Percentiles rank a stretch among this genome's conserved stretches.
These are phyloP conservation scores for Esteya vermicola DNA, from an alignment of 2,329 filamentous ascomycete species.

Conservation along the genomic window DNA sequence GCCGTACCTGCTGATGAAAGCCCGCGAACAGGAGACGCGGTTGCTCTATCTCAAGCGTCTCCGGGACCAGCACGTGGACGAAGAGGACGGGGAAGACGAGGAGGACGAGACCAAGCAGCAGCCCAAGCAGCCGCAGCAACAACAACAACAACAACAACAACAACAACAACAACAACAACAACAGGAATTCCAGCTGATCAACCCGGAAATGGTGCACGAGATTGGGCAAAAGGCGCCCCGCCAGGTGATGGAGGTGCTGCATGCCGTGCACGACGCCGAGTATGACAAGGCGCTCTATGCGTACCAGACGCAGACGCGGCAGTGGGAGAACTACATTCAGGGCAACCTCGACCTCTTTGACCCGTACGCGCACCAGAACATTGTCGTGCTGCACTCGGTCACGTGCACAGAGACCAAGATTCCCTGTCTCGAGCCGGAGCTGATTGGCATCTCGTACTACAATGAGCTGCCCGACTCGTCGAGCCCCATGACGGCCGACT, in stretches of 20 bases:
- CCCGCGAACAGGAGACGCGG: conserved; percentile 77
- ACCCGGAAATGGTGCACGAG: conserved; percentile 87
- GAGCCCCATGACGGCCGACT: conserved; percentile 65
- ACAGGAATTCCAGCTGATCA: conserved; percentile 81
- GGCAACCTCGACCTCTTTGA: conserved; percentile 84
- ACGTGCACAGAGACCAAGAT: conserved; percentile 91
- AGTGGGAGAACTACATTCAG: conserved; percentile 92
- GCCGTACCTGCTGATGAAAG: conserved; percentile 83
- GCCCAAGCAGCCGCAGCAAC: too few species aligned
- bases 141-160: too few species aligned
- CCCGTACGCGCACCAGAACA: conserved; percentile 90
- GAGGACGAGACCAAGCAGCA: conserved; percentile 46
- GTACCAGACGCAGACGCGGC: conserved; percentile 84
- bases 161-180: too few species aligned
- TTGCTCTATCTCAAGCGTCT: conserved; percentile 71
- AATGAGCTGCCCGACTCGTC: conserved; percentile 62
- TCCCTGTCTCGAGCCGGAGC: conserved; percentile 77
- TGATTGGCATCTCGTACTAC: conserved; percentile 88
- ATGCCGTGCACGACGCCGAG: conserved; percentile 90
- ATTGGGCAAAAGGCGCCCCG: conserved; percentile 66
- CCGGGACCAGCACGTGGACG: conserved; percentile 57
- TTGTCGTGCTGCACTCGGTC: conserved; percentile 84
- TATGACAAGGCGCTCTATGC: conserved; percentile 91
- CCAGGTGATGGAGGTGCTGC: conserved; percentile 84
- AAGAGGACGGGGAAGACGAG: conserved; percentile 31